A percentile compares a stretch with the other conserved stretches of the same genome.
phyloP scores from a whole-genome alignment of 1,139 yeast genomes.

The Debaryomyces sp. region DNA sequence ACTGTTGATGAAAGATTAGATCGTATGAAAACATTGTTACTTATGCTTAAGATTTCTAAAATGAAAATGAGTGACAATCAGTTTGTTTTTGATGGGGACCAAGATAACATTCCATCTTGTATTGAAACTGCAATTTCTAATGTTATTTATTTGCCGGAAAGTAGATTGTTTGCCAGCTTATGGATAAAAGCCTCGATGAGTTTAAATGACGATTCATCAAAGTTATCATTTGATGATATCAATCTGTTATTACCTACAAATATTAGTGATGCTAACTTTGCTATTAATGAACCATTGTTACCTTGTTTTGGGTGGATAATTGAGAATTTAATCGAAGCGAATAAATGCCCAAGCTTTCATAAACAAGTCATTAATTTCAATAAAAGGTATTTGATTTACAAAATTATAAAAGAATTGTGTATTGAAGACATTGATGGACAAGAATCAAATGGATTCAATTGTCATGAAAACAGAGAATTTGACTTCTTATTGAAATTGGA shows the following conservation, averaged over 20 bases:
- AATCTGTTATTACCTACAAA: slow-evolving; percentile 38
- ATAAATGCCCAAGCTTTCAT: slow-evolving; percentile 39
- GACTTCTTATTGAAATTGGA: slow-evolving; percentile 48
- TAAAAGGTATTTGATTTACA: slow-evolving; percentile 46
- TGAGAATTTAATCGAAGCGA: slow-evolving; percentile 43
- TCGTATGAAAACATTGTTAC: slow-evolving; percentile 70
- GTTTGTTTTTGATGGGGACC: slow-evolving; percentile 51
- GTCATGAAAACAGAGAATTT: slow-evolving; percentile 46
- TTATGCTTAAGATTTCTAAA: slow-evolving; percentile 66
- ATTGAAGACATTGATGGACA: slow-evolving; percentile 37
- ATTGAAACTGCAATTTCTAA: slow-evolving; percentile 79
- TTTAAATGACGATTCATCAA: slow-evolving; percentile 16
- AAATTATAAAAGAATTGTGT: slow-evolving; percentile 43
- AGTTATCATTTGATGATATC: slow-evolving; percentile 31
- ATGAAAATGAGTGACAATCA: slow-evolving; percentile 70
- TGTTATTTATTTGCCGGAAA: slow-evolving; percentile 80
- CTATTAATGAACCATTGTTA: slow-evolving; percentile 42
- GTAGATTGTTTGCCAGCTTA: slow-evolving; percentile 63
- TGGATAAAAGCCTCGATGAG: slow-evolving; percentile 62
- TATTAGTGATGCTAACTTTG: slow-evolving; percentile 31
- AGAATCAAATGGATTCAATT: slow-evolving; percentile 24
- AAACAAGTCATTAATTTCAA: slow-evolving; percentile 39
- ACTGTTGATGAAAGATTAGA: slow-evolving; percentile 63
- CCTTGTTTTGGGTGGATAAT: slow-evolving; percentile 82
- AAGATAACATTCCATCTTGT: slow-evolving; percentile 73